Percentiles rank a stretch among this genome's conserved stretches.
Evolutionary conservation across 1,284 basidiomycete genomes (phyloP).

Genomic region (Puccinia hordei): DNA sequence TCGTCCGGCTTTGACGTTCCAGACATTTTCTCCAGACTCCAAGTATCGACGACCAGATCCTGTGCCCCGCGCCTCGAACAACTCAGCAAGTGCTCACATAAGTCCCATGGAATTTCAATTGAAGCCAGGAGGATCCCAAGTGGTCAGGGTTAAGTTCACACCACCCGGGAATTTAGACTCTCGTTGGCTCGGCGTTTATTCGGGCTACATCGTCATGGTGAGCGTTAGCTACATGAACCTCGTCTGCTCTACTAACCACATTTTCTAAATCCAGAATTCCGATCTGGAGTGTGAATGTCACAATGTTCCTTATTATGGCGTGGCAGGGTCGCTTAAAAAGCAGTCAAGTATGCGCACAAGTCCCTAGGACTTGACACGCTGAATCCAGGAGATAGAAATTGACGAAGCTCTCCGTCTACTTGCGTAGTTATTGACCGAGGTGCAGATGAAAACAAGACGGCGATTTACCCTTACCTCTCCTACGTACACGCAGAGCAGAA

Average conservation of each 20-base stretch:
- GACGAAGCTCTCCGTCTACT: neutral
- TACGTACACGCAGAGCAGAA: neutral
- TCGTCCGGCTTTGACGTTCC: slow-evolving; percentile 1
- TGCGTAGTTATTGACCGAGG: neutral
- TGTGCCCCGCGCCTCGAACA: neutral
- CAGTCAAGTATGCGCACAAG: slow-evolving; percentile 14
- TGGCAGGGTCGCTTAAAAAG: slow-evolving; percentile 30
- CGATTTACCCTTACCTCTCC: neutral
- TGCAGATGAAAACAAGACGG: neutral
- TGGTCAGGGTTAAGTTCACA: slow-evolving; percentile 3
- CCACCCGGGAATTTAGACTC: neutral
- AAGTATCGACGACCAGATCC: slow-evolving; percentile 8
- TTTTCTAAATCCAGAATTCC: slow-evolving; percentile 2
- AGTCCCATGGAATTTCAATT: neutral
- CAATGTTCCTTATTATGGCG: slow-evolving; percentile 35
- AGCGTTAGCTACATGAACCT: neutral
- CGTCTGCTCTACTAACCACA: neutral
- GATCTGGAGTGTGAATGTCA: slow-evolving; percentile 34
- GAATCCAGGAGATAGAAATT: too few relatives aligned
- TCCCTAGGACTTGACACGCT: too few relatives aligned
- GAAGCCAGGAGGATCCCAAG: slow-evolving; percentile 3
- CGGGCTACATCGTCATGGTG: slow-evolving; percentile 40
- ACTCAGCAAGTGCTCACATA: neutral
- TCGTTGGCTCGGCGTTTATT: slow-evolving; percentile 25
- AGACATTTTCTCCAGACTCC: neutral